Evolutionary conservation across 2,329 filamentous ascomycete genomes (phyloP).

Genomic region (Colletotrichum filicis): DNA sequence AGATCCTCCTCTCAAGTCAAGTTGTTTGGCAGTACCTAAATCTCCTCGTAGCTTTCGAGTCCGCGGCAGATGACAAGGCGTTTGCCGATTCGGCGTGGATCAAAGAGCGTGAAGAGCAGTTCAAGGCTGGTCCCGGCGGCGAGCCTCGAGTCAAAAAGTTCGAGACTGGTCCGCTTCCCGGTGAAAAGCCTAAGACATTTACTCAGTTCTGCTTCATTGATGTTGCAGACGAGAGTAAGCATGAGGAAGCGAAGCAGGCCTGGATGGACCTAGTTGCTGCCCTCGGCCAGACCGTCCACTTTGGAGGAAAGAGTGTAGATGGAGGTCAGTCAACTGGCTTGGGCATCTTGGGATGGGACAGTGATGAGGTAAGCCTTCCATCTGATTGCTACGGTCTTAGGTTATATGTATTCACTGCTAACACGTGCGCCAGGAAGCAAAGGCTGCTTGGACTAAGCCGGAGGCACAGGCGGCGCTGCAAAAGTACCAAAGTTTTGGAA

Average conservation of each 20-base stretch:
- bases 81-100: slow-evolving; percentile 23
- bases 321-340: slow-evolving; percentile 13
- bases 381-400: too few species aligned
- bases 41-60: slow-evolving; percentile 9
- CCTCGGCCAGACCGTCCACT: slow-evolving; percentile 8
- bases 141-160: slow-evolving; percentile 25
- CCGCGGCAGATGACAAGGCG: slow-evolving; percentile 13
- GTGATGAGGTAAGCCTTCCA: slow-evolving; percentile 6
- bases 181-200: slow-evolving; percentile 14
- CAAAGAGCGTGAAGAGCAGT: slow-evolving; percentile 10
- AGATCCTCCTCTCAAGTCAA: not conserved
- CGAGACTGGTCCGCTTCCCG: slow-evolving; percentile 1
- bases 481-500: slow-evolving; percentile 20
- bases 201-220: slow-evolving; percentile 17
- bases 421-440: not conserved
- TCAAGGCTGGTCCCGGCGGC: not conserved
- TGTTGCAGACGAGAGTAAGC: slow-evolving; percentile 18
- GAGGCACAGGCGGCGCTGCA: slow-evolving; percentile 18
- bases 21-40: not conserved
- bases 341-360: slow-evolving; percentile 29
- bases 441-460: slow-evolving; percentile 20
- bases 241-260: slow-evolving; percentile 19
- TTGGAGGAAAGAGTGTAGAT: slow-evolving; percentile 10
- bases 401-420: not conserved
- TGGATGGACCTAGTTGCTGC: slow-evolving; percentile 20